Evolutionary conservation across 164 flowering plant genomes (phyloP).

Genomic region (Dillenia suffruticosa): DNA sequence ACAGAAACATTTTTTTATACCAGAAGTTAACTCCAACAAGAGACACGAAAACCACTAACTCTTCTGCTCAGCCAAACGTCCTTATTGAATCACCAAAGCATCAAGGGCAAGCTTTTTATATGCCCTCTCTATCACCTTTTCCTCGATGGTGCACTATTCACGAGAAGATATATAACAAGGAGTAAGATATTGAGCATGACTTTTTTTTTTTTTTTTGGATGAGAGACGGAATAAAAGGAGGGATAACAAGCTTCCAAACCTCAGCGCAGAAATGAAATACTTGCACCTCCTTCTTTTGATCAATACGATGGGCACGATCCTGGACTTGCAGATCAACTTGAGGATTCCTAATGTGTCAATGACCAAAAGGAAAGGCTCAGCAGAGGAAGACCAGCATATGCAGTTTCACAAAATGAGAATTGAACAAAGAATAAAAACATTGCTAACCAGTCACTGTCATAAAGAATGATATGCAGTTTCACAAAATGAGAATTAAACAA

Average conservation of each 20-base stretch:
- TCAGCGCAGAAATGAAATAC: conserved; percentile 98
- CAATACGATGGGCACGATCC: conserved; percentile 99
- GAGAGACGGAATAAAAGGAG: too few relatives aligned
- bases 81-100: conserved; percentile 99
- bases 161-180: background rate
- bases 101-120: conserved; percentile 98
- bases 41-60: conserved; percentile 30
- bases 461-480: too few relatives aligned
- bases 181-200: too few relatives aligned
- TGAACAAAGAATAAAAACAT: background rate
- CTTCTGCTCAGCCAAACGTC: conserved; percentile 95
- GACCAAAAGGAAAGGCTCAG: background rate
- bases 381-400: background rate
- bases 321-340: conserved; percentile 99
- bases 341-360: conserved; percentile 64
- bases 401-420: conserved; percentile 1
- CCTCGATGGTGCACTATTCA: conserved; percentile 85
- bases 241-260: conserved; percentile 32
- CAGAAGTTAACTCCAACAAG: background rate
- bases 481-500: background rate
- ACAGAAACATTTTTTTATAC: too few relatives aligned
- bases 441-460: too few relatives aligned
- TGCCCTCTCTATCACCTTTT: conserved; percentile 97
- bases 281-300: conserved; percentile 99
- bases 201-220: too few relatives aligned